These are phyloP conservation scores for Marchantia paleacea DNA, from an alignment of 225 moss, liverwort and hornwort species.

Conservation along the genomic window DNA sequence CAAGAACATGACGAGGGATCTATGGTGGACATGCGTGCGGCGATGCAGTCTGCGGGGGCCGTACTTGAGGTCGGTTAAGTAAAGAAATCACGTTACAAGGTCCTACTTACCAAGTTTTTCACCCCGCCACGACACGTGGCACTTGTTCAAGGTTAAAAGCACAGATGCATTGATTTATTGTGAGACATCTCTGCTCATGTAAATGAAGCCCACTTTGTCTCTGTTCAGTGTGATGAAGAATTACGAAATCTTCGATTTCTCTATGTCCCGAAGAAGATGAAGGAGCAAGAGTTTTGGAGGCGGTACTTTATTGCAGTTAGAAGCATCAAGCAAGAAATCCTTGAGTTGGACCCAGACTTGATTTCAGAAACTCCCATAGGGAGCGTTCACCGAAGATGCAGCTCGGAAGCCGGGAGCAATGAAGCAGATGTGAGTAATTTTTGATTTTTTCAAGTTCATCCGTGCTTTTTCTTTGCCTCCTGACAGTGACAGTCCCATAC, in stretches of 20 bases:
- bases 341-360: constrained; percentile 54
- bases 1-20: constrained; percentile 43
- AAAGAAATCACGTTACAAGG: too few species aligned
- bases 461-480: too few species aligned
- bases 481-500: too few species aligned
- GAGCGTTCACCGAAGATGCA: constrained; percentile 32
- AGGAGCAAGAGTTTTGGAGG: constrained; percentile 92
- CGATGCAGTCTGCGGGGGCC: constrained; percentile 66
- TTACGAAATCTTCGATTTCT: constrained; percentile 64
- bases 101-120: neutral
- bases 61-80: constrained; percentile 58
- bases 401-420: constrained; percentile 37
- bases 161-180: neutral
- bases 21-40: constrained; percentile 55
- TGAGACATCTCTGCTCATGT: too few species aligned
- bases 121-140: too few species aligned
- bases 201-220: neutral
- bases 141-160: neutral
- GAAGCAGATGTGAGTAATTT: constrained; percentile 52
- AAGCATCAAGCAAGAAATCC: constrained; percentile 65
- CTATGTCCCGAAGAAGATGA: constrained; percentile 69
- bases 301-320: constrained; percentile 79
- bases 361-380: constrained; percentile 20
- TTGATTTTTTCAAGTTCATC: too few species aligned
- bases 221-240: constrained; percentile 53